Base-by-base conservation (phyloP, 805 yeast species). In the Spathaspora arborariae region DNA sequence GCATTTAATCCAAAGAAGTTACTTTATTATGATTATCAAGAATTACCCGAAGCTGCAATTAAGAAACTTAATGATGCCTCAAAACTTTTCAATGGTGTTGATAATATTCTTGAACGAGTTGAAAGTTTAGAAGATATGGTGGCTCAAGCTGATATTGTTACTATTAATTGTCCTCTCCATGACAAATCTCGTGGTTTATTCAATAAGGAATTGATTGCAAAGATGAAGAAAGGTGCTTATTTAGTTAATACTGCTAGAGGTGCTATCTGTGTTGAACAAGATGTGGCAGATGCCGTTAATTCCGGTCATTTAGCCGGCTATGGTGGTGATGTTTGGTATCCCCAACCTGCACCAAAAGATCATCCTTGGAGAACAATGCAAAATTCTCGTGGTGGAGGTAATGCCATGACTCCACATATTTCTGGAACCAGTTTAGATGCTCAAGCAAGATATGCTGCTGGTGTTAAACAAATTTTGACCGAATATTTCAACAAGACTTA, bases 301-400 rank as follows among this genome's bases (percentile, higher is more conserved):
- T 67, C 80, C 34, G 94, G 94, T 41, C 83, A 82, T 56, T 62
- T 86, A 44, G 73, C 84, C 56, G 92, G 91, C 44, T 86, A 85
- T 61, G 94, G 91, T 57, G 94, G 92, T 56, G 94, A 86, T 65
- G 94, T 86, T 44, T 85, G 92, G 89, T 77, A 59, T 71, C 84
- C 84, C 15, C 95, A 86, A 66, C 95, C 95, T 37, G 87, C 92
- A 21, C 89, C 90, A 52, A 68, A 71, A 46, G 76, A 75, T 63
- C 90, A 85, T 60, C 90, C 90, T 53, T 86, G 94, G 94, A 76
- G 89, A 74, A 45, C 72, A 9, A 78, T 85, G 81, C 60, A 69
- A 42, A 84, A 84, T 77, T 70, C 77, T 57, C 77, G 73, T 54
- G 85, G 84, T 49, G 87, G 40, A 22, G 92, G 92, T 54, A 86